Base-by-base conservation (phyloP, 768 basidiomycete genomes). In the Tricholoma furcatifolium region DNA sequence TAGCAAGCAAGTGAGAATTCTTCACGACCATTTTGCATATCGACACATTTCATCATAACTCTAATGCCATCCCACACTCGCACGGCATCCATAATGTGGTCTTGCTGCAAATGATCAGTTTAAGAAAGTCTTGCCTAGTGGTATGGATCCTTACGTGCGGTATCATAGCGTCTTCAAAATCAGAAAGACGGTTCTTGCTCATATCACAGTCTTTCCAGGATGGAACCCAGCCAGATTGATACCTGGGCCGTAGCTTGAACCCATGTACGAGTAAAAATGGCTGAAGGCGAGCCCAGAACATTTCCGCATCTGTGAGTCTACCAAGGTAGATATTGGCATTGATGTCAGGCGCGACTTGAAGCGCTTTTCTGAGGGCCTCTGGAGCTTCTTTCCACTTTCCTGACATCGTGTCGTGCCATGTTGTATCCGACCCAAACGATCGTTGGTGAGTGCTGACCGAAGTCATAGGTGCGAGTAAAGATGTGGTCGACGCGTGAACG, bases 301-400 rank as follows among this genome's bases (percentile, higher is more conserved):
- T 27, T 27, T 27, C 27, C 27, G 4, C 27, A 4, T 27, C 27
- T 4, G 7, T 27, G 27, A 27, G 27, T 27, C 27, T 27, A 27
- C 27, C 3, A 27, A 27, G 21, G 35, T 38, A 48, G 23, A 34
- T 34, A 14, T 46, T 46, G 32, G 30, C 45, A 20, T 46, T 20
- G 11, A 46, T 34, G 20, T 17, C 11, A 32, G 31, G 30, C 6
- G n/a, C 27, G 9, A 30, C 23, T 31, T 24, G 7, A 10, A 46
- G 45, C 12, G 34, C 17, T 15, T 34, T 31, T 12, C 20, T 17
- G 32, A 49, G 47, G 14, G 24, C 38, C 2, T 49, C 24, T 1
- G 47, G 36, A 18, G 47, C 47, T 30, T 49, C 47, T 18, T 40
- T 49, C 47, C 47, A 39, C 27, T 49, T 49, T 20, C 30, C 35